These are phyloP conservation scores for Backusella mclennaniae DNA, from an alignment of 192 early-diverging fungal genomes.

Conservation along the genomic window DNA sequence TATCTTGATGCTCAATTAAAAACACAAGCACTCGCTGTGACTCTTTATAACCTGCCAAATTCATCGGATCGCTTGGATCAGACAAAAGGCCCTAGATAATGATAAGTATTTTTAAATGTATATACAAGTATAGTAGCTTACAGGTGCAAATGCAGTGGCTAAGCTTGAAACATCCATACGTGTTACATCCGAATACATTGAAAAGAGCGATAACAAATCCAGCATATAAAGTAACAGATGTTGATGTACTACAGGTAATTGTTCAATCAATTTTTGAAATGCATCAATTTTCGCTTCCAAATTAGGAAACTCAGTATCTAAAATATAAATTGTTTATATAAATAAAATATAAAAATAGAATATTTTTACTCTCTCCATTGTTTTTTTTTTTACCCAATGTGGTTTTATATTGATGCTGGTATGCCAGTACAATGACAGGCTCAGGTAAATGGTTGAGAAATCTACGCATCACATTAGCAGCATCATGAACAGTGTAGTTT, in stretches of 20 bases:
- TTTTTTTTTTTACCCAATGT: slow-evolving; percentile 42
- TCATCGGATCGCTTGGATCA: slow-evolving; percentile 66
- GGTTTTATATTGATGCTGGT: slow-evolving; percentile 58
- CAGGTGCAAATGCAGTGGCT: slow-evolving; percentile 73
- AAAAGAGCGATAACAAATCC: slow-evolving; percentile 57
- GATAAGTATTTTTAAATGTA: slow-evolving; percentile 7
- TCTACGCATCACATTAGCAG: slow-evolving; percentile 67
- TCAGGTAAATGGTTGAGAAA: slow-evolving; percentile 70
- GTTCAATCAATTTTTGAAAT: slow-evolving; percentile 54
- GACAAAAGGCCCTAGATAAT: slow-evolving; percentile 66
- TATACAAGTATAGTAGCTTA: slow-evolving; percentile 28
- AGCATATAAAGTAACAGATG: slow-evolving; percentile 65
- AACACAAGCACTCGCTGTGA: slow-evolving; percentile 71
- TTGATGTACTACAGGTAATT: slow-evolving; percentile 55
- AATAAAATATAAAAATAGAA: neutral
- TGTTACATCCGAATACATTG: slow-evolving; percentile 47
- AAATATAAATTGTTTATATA: slow-evolving; percentile 17
- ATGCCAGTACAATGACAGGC: slow-evolving; percentile 66
- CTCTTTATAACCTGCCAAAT: slow-evolving; percentile 67
- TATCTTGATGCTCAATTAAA: slow-evolving; percentile 57
- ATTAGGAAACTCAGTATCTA: slow-evolving; percentile 8
- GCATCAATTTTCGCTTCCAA: slow-evolving; percentile 34
- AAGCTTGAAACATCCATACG: slow-evolving; percentile 70
- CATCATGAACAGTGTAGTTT: slow-evolving; percentile 72
- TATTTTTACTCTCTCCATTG: too few relatives aligned